phyloP scores from a whole-genome alignment of 1,139 yeast genomes.

The Hansenula anomala region DNA sequence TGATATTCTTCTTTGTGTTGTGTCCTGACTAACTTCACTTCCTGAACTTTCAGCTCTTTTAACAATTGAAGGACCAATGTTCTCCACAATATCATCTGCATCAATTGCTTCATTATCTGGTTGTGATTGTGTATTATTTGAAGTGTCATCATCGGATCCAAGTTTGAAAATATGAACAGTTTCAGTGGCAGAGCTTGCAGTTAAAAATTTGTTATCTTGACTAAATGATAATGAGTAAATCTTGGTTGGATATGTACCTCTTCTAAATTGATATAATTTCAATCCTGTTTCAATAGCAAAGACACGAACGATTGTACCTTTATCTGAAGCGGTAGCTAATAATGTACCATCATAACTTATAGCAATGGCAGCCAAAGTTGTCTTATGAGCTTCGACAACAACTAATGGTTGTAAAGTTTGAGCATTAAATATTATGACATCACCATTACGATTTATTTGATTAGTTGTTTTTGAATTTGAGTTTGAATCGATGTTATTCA shows the following conservation, averaged over 20 bases:
- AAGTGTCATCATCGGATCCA: slow-evolving; percentile 29
- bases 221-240: slow-evolving; percentile 84
- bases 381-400: slow-evolving; percentile 91
- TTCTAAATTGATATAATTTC: slow-evolving; percentile 81
- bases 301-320: slow-evolving; percentile 89
- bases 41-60: slow-evolving; percentile 26
- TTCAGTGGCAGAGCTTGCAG: slow-evolving; percentile 87
- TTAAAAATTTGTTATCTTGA: slow-evolving; percentile 63
- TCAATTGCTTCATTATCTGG: slow-evolving; percentile 6
- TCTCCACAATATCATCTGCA: too few relatives aligned
- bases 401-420: slow-evolving; percentile 75
- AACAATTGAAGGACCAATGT: too few relatives aligned
- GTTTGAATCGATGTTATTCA: slow-evolving; percentile 1
- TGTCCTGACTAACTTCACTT: slow-evolving; percentile 20
- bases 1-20: slow-evolving; percentile 24
- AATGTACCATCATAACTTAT: slow-evolving; percentile 77
- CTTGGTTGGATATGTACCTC: slow-evolving; percentile 91
- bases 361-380: slow-evolving; percentile 73
- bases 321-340: slow-evolving; percentile 91
- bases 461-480: slow-evolving; percentile 28
- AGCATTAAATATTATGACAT: slow-evolving; percentile 81
- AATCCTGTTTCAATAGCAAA: slow-evolving; percentile 81
- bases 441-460: slow-evolving; percentile 52
- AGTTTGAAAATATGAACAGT: slow-evolving; percentile 88
- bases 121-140: too few relatives aligned